phyloP scores from a whole-genome alignment of 1,139 yeast genomes.

The Lodderomyces theae region DNA sequence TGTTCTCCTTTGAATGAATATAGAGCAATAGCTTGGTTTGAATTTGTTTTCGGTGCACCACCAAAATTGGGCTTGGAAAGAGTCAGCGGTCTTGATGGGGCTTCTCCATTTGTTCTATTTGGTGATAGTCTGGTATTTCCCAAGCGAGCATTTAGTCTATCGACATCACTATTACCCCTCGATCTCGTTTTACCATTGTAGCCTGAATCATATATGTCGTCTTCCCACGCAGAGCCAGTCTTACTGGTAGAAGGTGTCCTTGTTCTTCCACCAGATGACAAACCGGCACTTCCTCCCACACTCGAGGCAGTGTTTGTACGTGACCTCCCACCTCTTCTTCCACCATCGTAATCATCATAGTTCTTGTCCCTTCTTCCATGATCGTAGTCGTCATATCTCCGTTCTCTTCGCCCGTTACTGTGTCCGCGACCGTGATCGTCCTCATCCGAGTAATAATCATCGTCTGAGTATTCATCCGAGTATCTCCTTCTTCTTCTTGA shows the following conservation, averaged over 20 bases:
- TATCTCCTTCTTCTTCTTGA: constrained; percentile 31
- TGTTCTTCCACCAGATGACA: constrained; percentile 10
- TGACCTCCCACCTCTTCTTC: background rate
- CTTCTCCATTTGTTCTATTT: constrained; percentile 18
- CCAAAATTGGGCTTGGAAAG: constrained; percentile 56
- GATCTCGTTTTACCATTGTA: constrained; percentile 22
- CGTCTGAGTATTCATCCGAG: constrained; percentile 43
- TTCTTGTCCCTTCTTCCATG: background rate
- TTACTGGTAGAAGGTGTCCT: constrained; percentile 6
- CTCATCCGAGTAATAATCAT: constrained; percentile 34
- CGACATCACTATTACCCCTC: constrained; percentile 35
- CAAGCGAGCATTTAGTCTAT: constrained; percentile 32
- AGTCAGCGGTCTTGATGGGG: constrained; percentile 37
- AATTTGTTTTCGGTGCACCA: constrained; percentile 38
- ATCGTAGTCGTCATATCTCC: too few species aligned
- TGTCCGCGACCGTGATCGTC: constrained; percentile 19
- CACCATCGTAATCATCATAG: background rate
- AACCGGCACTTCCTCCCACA: background rate
- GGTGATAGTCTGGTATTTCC: constrained; percentile 28
- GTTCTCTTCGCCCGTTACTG: constrained; percentile 9
- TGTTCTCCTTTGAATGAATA: constrained; percentile 90
- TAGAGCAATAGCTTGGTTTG: constrained; percentile 85
- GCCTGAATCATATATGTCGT: constrained; percentile 67
- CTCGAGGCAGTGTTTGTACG: background rate
- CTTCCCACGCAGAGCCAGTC: constrained; percentile 58